phyloP scores from a whole-genome alignment of 75 land plant species.

The Selaginella moellendorffii region DNA sequence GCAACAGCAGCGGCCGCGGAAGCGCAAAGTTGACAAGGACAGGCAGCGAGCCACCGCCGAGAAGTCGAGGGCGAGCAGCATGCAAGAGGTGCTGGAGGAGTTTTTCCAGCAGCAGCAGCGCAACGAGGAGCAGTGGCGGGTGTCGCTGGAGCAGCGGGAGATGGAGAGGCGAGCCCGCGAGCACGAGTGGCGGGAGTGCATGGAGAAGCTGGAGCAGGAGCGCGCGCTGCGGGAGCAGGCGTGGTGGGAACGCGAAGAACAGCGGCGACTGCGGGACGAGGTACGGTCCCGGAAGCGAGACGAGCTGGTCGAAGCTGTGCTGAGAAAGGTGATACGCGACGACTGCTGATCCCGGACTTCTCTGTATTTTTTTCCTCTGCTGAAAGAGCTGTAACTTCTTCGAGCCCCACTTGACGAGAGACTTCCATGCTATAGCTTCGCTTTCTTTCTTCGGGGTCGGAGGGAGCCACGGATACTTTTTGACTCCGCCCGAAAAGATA shows the following conservation, averaged over 20 bases:
- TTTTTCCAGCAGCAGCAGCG: slow-evolving; percentile 3
- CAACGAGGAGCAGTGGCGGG: slow-evolving; percentile 5
- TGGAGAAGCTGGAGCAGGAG: slow-evolving; percentile 8
- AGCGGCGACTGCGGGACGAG: neutral
- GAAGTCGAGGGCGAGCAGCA: neutral
- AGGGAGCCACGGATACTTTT: too few species aligned
- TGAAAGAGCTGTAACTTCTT: too few species aligned
- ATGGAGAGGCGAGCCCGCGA: neutral
- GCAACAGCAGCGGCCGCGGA: neutral
- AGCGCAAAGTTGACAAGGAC: neutral
- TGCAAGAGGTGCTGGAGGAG: slow-evolving; percentile 8
- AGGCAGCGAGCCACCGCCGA: slow-evolving; percentile 1
- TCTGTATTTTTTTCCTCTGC: too few species aligned
- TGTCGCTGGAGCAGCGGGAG: neutral
- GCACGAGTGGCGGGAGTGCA: neutral
- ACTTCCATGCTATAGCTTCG: too few species aligned
- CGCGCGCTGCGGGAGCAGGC: slow-evolving; percentile 4
- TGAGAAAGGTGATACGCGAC: neutral
- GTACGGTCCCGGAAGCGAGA: neutral
- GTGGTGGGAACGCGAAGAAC: slow-evolving; percentile 3
- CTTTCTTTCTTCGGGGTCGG: too few species aligned
- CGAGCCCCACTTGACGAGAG: too few species aligned
- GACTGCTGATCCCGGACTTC: too few species aligned
- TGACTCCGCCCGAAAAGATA: too few species aligned
- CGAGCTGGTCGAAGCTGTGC: neutral